Base-by-base conservation (phyloP, 2,329 filamentous ascomycete species). In the Didymella keratinophila region DNA sequence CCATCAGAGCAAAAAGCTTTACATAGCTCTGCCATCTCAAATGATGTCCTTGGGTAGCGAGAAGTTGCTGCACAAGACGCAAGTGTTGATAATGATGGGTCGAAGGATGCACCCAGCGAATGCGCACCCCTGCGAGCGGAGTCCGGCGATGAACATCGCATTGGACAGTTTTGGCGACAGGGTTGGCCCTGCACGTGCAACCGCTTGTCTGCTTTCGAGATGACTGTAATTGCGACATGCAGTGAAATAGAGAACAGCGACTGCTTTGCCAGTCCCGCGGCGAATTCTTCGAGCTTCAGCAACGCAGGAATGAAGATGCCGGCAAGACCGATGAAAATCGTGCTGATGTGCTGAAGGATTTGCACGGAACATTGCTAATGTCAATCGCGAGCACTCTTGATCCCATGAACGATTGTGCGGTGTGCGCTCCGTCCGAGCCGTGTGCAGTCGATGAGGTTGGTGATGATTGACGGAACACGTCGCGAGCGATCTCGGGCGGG, bases 111-210 rank as follows among this genome's bases (percentile, higher is more conserved):
- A 32, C 14, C 25, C 32, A 27, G 44, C 41, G 28, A 18, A 30
- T 46, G 25, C 12, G 21, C 23, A 46, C 28, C 42, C 52, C 20
- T 56, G 51, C 16, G 30, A 36, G 51, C 23, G 14, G 36, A 60
- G 46, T 20, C 21, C 28, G 28, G 30, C 47, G 47, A 30, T 48
- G 16, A 45, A 20, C 23, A 37, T 43, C 52, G 47, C 39, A 48
- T 52, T 54, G 32, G 56, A 54, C 46, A 51, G 21, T 12, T 53
- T 54, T 60, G 23, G 49, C 48, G 49, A 52, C 30, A 53, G 39
- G 39, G 49, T 39, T 58, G 45, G 45, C 16, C 4, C n/a, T 45
- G 56, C 56, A 58, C 56, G 56, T 54, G 56, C 56, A 42, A 34
- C 10, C 18, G 10, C 23, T 41, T 39, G 5, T 9, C 50, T 28